These are phyloP conservation scores for peach (Prunus persica) DNA, from an alignment of 306 rosid species.

Conservation along the genomic window DNA sequence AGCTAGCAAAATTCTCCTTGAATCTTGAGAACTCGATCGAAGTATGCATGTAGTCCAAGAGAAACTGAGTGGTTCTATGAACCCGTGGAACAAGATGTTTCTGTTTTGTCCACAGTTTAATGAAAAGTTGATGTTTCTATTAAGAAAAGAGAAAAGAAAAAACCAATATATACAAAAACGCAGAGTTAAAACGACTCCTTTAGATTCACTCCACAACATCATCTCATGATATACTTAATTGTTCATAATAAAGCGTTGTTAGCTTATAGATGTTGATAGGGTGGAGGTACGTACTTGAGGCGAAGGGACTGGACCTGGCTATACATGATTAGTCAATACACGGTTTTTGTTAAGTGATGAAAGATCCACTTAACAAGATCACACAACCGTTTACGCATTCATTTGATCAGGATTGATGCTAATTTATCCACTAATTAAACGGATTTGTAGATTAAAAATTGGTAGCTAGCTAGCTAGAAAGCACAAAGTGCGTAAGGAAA, in stretches of 20 bases:
- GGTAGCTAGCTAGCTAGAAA: background rate
- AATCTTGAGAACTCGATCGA: background rate
- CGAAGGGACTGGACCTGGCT: background rate
- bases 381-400: background rate
- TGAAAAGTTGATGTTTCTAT: background rate
- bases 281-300: background rate
- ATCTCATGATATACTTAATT: too few relatives aligned
- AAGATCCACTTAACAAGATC: slow-evolving; percentile 19
- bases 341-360: slow-evolving; percentile 22
- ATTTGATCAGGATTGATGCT: background rate
- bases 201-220: too few relatives aligned
- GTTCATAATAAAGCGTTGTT: too few relatives aligned
- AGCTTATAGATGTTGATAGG: too few relatives aligned
- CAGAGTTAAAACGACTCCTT: too few relatives aligned
- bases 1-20: background rate
- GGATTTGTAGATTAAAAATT: background rate
- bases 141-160: too few relatives aligned
- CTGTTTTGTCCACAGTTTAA: background rate
- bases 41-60: background rate
- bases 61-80: background rate
- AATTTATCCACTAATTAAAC: background rate
- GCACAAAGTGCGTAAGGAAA: background rate
- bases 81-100: background rate
- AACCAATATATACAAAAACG: too few relatives aligned
- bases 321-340: background rate